Conservation (phyloP, 2,329 filamentous ascomycete genomes). For the Chaetoscypha palmicola region DNA sequence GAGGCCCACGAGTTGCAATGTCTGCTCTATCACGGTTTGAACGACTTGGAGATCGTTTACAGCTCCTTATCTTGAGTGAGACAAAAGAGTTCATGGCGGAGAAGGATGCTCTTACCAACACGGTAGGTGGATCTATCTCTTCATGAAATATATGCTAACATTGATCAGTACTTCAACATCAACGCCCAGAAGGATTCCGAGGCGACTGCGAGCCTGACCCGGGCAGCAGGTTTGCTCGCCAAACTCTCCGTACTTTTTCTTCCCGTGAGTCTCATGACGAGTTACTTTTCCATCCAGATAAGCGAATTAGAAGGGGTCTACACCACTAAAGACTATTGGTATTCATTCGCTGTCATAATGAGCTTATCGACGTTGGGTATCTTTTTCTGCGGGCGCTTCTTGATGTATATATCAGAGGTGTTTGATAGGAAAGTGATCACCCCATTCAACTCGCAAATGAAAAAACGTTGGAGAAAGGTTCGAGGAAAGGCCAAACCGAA, state of each 20-base stretch:
- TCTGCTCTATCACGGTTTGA: conserved; percentile 52
- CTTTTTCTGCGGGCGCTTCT: conserved; percentile 43
- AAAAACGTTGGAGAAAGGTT: too few relatives aligned
- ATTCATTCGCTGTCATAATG: conserved; percentile 57
- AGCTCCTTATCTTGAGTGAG: conserved; percentile 53
- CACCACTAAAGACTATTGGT: conserved; percentile 58
- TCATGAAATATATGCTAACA: conserved; percentile 13
- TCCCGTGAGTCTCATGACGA: conserved; percentile 67
- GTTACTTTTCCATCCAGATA: conserved; percentile 65
- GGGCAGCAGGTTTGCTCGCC: conserved; percentile 64
- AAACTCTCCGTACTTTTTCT: conserved; percentile 72
- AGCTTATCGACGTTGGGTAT: conserved; percentile 51
- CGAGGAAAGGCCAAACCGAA: too few relatives aligned
- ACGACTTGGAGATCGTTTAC: conserved; percentile 50
- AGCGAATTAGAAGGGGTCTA: conserved; percentile 49
- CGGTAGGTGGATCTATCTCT: conserved; percentile 38
- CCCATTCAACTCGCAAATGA: background rate
- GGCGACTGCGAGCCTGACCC: conserved; percentile 63
- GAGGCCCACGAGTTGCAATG: conserved; percentile 32
- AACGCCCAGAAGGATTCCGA: conserved; percentile 69
- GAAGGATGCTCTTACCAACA: conserved; percentile 61
- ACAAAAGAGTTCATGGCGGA: conserved; percentile 59
- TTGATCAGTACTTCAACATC: conserved; percentile 63
- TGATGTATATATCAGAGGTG: conserved; percentile 41
- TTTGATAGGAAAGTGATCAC: conserved; percentile 31